Evolutionary conservation across 805 yeast species (phyloP), one percentile per base, ranked within the genome.

Genomic region (Nakazawaea laoshanensis): DNA sequence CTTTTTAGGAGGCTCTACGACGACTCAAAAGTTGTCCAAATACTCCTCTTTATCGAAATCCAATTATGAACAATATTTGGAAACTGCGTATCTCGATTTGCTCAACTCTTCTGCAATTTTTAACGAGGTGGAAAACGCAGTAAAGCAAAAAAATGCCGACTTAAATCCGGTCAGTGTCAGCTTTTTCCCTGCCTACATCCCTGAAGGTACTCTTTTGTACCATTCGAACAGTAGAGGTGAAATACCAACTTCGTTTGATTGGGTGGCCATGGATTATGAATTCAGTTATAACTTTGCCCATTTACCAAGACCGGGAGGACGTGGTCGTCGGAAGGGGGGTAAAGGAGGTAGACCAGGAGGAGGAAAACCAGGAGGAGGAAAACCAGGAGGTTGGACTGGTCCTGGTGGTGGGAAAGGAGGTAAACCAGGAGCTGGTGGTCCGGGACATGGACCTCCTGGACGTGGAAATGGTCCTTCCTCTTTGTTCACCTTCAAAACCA

Each of bases 241-340:
- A 3, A 42, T 72, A 7, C 80, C 81, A 2, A 46, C 47, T 0
- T 45, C 57, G 16, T 63, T 63, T 20, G 83, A 77, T 47, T 76
- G 84, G 83, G 52, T 73, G 8, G 84, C 83, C 1, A 57, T 75
- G 66, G 79, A 75, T 46, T 67, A 60, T 41, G 82, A 76, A 43
- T 75, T 75, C 50, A 69, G 78, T 41, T 71, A 66, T 40, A 52
- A 48, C 37, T 75, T 74, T 55, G 56, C 53, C 2, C 50, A 45
- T 32, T 40, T 49, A 23, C 19, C 20, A 11, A 39, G 53, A 37
- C 38, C 37, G 7, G n/a, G 15, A n/a, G 39, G 24, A 11, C 29
- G 17, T 21, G n/a, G 21, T 15, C 16, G 5, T 19, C 19, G 25
- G n/a, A 29, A 26, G 24, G 11, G 22, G 9, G 12, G 12, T 5